A percentile compares a stretch with the other conserved stretches of the same genome.
Conservation (phyloP, 768 basidiomycete genomes). For the Termitomyces sp. region DNA sequence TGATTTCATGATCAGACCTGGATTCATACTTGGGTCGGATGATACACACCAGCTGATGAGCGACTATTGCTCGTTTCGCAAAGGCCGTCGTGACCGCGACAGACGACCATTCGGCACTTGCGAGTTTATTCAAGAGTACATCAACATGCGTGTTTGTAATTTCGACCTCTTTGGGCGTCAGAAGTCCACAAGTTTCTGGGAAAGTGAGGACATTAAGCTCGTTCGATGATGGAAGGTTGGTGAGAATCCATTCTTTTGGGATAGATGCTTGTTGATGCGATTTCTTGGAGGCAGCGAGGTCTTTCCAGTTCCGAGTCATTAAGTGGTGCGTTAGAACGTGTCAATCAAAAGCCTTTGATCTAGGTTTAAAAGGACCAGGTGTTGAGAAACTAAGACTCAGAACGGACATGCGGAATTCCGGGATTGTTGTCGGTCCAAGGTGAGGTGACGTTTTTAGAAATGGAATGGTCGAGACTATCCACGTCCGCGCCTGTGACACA, state of each 20-base stretch:
- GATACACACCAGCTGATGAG: conserved; percentile 63
- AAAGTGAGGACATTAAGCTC: conserved; percentile 47
- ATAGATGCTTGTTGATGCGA: conserved; percentile 46
- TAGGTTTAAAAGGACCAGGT: too few relatives aligned
- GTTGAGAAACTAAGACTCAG: background rate
- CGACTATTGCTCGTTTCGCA: conserved; percentile 71
- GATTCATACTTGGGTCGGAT: background rate
- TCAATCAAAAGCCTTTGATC: too few relatives aligned
- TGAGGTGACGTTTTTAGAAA: background rate
- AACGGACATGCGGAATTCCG: background rate
- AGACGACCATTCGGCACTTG: conserved; percentile 49
- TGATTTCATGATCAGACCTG: background rate
- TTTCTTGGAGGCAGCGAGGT: conserved; percentile 50
- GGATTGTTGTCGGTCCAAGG: background rate
- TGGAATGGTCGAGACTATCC: background rate
- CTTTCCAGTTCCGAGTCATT: conserved; percentile 41
- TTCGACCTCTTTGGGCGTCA: conserved; percentile 45
- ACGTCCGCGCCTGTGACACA: too few relatives aligned
- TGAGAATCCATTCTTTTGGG: conserved; percentile 60
- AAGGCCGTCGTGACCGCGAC: conserved; percentile 69
- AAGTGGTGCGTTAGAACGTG: background rate
- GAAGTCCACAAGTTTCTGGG: conserved; percentile 50
- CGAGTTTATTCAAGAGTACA: conserved; percentile 47
- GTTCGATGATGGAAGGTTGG: conserved; percentile 34
- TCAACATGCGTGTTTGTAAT: conserved; percentile 39